Conservation (phyloP, 257 asterid species). For the Gentiana straminea region DNA sequence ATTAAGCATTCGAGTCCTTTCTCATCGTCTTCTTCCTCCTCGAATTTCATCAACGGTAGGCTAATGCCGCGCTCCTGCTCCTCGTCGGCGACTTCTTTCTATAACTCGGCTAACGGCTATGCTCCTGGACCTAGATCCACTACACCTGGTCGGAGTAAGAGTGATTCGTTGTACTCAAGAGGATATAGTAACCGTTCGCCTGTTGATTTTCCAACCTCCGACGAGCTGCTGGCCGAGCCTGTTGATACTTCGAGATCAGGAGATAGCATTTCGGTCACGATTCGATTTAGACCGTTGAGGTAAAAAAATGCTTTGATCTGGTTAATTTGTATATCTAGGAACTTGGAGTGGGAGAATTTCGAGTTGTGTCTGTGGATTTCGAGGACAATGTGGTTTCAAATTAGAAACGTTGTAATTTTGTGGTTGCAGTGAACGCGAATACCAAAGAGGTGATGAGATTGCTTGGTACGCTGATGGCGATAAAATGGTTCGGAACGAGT, state of each 20-base stretch:
- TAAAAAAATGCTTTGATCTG: constrained; percentile 48
- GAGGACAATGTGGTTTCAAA: constrained; percentile 18
- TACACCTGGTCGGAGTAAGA: constrained; percentile 37
- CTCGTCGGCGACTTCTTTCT: constrained; percentile 51
- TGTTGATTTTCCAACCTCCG: constrained; percentile 51
- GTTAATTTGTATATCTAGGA: constrained; percentile 21
- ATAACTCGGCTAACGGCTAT: constrained; percentile 36
- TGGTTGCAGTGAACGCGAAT: constrained; percentile 76
- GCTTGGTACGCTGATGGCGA: constrained; percentile 90
- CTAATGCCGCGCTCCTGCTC: constrained; percentile 59
- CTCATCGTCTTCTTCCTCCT: constrained; percentile 82
- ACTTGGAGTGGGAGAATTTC: constrained; percentile 16
- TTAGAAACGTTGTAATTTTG: constrained; percentile 18
- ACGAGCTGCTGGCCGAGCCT: constrained; percentile 55
- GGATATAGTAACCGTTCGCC: constrained; percentile 40
- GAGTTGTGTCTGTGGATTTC: constrained; percentile 15
- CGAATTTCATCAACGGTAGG: constrained; percentile 65
- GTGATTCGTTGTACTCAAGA: constrained; percentile 27
- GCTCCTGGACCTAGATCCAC: constrained; percentile 60
- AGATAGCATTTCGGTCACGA: constrained; percentile 90
- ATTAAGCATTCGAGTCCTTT: constrained; percentile 63
- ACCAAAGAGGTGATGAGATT: constrained; percentile 82
- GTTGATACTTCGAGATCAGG: constrained; percentile 66
- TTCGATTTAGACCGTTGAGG: constrained; percentile 96
- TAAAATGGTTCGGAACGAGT: constrained; percentile 80